Conservation (phyloP, 2,329 filamentous ascomycete species). For the Colletotrichum sansevieriae region DNA sequence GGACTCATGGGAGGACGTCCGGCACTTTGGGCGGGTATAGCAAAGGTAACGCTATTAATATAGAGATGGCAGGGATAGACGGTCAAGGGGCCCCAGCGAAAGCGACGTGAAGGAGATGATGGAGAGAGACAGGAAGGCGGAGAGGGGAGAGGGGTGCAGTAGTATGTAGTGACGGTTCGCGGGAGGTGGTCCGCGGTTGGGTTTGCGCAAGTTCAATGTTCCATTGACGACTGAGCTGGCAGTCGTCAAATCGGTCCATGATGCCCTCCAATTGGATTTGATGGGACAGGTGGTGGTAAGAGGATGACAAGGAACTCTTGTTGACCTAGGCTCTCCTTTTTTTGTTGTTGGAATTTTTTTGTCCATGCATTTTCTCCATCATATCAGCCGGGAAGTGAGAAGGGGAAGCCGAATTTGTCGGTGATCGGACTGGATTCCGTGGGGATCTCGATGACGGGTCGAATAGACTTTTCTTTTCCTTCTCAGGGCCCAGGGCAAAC, state of each 20-base stretch:
- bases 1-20: conserved; percentile 3
- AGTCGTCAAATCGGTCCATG: conserved; percentile 13
- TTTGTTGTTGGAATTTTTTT: conserved; percentile 1
- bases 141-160: conserved; percentile 23
- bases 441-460: conserved; percentile 36
- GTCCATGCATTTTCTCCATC: conserved; percentile 24
- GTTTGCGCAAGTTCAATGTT: conserved; percentile 30
- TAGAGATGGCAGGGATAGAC: conserved; percentile 27
- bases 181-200: conserved; percentile 32
- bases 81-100: conserved; percentile 23
- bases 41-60: conserved; percentile 33
- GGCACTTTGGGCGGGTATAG: conserved; percentile 40
- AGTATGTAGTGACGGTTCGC: conserved; percentile 28
- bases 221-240: conserved; percentile 34
- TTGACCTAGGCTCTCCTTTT: too few species aligned
- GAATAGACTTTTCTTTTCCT: neutral
- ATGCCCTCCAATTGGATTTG: neutral
- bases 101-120: conserved; percentile 27
- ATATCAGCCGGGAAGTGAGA: conserved; percentile 22
- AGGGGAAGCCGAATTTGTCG: neutral
- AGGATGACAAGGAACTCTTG: conserved; percentile 20
- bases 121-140: conserved; percentile 9
- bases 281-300: neutral
- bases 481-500: conserved; percentile 1
- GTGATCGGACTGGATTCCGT: conserved; percentile 31